These are phyloP conservation scores for Colletotrichum sp. DNA, from an alignment of 2,329 filamentous ascomycete species.

Conservation along the genomic window DNA sequence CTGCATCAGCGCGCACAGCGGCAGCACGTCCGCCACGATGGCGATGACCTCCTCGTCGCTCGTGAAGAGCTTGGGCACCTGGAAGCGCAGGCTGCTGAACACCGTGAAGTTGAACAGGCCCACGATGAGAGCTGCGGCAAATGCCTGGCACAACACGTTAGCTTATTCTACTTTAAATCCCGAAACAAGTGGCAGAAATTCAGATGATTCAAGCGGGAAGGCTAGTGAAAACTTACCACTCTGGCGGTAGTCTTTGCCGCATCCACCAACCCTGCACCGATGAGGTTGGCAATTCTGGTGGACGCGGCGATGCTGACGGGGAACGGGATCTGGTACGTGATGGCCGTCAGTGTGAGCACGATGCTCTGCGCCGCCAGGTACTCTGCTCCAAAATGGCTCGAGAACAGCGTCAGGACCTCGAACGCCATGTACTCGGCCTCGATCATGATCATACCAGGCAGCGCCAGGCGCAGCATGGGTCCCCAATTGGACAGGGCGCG, in stretches of 20 bases:
- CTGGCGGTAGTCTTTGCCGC: slow-evolving; percentile 82
- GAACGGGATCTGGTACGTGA: slow-evolving; percentile 93
- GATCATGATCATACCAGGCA: slow-evolving; percentile 93
- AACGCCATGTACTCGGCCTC: slow-evolving; percentile 94
- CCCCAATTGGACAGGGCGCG: slow-evolving; percentile 79
- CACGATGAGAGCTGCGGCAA: slow-evolving; percentile 71
- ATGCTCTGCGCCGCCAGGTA: slow-evolving; percentile 89
- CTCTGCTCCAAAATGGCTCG: slow-evolving; percentile 79
- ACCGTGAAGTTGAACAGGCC: slow-evolving; percentile 80
- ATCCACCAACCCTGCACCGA: slow-evolving; percentile 82
- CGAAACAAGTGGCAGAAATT: not conserved
- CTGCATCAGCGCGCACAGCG: slow-evolving; percentile 87
- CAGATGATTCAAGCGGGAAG: not conserved
- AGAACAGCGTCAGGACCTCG: slow-evolving; percentile 85
- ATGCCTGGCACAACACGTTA: slow-evolving; percentile 41
- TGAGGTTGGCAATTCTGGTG: slow-evolving; percentile 89
- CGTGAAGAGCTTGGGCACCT: slow-evolving; percentile 83
- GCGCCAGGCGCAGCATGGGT: slow-evolving; percentile 83
- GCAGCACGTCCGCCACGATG: slow-evolving; percentile 73
- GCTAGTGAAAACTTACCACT: slow-evolving; percentile 57
- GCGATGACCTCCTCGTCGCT: slow-evolving; percentile 71
- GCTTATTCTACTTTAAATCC: not conserved
- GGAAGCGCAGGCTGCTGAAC: slow-evolving; percentile 70
- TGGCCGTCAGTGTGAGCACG: slow-evolving; percentile 75
- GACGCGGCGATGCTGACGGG: slow-evolving; percentile 87